Evolutionary conservation across 2,329 filamentous ascomycete species (phyloP).

Genomic region (Alternaria postmessia): DNA sequence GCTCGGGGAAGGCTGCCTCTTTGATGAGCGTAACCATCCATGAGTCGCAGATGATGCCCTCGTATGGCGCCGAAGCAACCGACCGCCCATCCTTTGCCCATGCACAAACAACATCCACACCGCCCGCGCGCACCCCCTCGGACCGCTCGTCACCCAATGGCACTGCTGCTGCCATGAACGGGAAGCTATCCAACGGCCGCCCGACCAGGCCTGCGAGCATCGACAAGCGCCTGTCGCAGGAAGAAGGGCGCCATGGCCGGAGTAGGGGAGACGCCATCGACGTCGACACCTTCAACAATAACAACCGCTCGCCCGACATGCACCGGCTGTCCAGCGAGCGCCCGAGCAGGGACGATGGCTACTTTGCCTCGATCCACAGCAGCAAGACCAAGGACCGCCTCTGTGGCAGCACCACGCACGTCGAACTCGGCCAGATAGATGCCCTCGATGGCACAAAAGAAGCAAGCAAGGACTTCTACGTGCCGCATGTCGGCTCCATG

Average conservation of each 20-base stretch:
- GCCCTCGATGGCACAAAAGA: slow-evolving; percentile 39
- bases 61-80: slow-evolving; percentile 57
- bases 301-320: slow-evolving; percentile 29
- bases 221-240: slow-evolving; percentile 50
- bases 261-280: slow-evolving; percentile 29
- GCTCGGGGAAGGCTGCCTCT: slow-evolving; percentile 37
- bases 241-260: slow-evolving; percentile 30
- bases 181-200: slow-evolving; percentile 46
- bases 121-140: slow-evolving; percentile 36
- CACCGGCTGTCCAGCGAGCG: slow-evolving; percentile 38
- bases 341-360: slow-evolving; percentile 55
- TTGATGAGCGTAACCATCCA: slow-evolving; percentile 45
- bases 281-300: slow-evolving; percentile 28
- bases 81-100: slow-evolving; percentile 38
- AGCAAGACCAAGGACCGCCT: slow-evolving; percentile 44
- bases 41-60: slow-evolving; percentile 59
- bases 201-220: slow-evolving; percentile 42
- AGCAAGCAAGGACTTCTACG: slow-evolving; percentile 38
- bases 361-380: slow-evolving; percentile 53
- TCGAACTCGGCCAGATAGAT: slow-evolving; percentile 46
- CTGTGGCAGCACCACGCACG: slow-evolving; percentile 45
- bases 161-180: slow-evolving; percentile 40
- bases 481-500: slow-evolving; percentile 30
- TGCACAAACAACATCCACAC: slow-evolving; percentile 47
- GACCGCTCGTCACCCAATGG: slow-evolving; percentile 44